Evolutionary conservation across 345 rosid genomes (phyloP).

Genomic region (Melaleuca quinquenervia): DNA sequence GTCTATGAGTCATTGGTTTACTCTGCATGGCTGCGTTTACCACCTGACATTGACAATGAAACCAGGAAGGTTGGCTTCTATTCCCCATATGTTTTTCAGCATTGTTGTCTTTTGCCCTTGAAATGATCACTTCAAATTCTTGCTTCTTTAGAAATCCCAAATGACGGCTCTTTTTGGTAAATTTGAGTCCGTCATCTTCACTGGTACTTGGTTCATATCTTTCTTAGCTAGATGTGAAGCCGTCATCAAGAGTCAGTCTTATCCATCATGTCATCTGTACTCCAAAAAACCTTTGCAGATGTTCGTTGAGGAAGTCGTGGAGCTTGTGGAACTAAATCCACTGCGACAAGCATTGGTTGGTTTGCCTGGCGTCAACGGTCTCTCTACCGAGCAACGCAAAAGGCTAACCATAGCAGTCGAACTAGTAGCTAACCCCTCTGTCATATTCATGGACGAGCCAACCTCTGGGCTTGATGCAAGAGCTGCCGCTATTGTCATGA

Average conservation of each 20-base stretch:
- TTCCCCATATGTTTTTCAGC: not conserved
- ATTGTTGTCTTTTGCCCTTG: not conserved
- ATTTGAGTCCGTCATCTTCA: not conserved
- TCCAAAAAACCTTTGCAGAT: slow-evolving; percentile 22
- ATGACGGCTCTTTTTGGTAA: not conserved
- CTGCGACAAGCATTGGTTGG: slow-evolving; percentile 59
- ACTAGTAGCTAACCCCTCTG: slow-evolving; percentile 85
- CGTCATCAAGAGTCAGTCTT: not conserved
- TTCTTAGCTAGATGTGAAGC: not conserved
- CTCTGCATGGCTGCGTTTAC: slow-evolving; percentile 50
- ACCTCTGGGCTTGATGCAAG: slow-evolving; percentile 94
- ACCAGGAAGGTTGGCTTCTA: slow-evolving; percentile 22
- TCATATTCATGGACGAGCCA: slow-evolving; percentile 95
- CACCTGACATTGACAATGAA: slow-evolving; percentile 18
- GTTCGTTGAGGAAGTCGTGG: slow-evolving; percentile 79
- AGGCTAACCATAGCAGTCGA: slow-evolving; percentile 88
- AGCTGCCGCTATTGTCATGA: slow-evolving; percentile 91
- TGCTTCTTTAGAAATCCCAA: not conserved
- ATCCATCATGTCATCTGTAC: not conserved
- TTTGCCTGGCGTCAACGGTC: slow-evolving; percentile 72
- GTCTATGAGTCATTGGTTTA: slow-evolving; percentile 39
- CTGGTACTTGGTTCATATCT: not conserved
- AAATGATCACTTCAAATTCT: not conserved
- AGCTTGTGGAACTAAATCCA: slow-evolving; percentile 61
- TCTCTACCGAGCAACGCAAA: slow-evolving; percentile 79